These are phyloP conservation scores for Lumnitzera littorea DNA, from an alignment of 345 rosid species.

Conservation along the genomic window DNA sequence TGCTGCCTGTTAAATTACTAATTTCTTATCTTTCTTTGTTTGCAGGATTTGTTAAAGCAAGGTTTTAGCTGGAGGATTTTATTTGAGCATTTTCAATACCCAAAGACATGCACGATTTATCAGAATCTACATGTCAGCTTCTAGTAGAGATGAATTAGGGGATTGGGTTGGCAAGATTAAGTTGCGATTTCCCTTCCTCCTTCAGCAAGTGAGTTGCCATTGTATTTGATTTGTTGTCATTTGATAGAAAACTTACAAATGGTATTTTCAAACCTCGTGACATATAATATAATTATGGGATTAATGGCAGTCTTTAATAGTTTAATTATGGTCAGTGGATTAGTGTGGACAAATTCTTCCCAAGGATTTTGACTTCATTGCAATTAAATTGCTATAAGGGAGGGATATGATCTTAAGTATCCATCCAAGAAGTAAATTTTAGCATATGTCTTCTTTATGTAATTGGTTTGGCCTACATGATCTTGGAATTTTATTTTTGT, in stretches of 20 bases:
- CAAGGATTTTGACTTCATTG: too few species aligned
- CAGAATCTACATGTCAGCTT: conserved; percentile 41
- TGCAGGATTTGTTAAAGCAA: too few species aligned
- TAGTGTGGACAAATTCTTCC: too few species aligned
- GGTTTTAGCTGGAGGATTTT: too few species aligned
- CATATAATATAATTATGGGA: background rate
- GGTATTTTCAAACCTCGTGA: conserved; percentile 24
- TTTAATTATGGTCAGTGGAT: too few species aligned
- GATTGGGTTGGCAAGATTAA: conserved; percentile 64
- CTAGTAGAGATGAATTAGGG: conserved; percentile 34
- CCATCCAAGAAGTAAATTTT: too few species aligned
- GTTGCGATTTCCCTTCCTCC: conserved; percentile 48
- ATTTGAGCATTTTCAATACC: conserved; percentile 41
- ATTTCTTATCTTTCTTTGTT: conserved; percentile 7
- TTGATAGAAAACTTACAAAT: background rate
- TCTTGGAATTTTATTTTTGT: too few species aligned
- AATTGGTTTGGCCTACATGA: too few species aligned
- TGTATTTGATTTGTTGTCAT: background rate
- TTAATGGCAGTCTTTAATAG: too few species aligned
- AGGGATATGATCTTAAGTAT: too few species aligned
- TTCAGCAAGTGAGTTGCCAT: conserved; percentile 29
- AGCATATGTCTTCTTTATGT: too few species aligned
- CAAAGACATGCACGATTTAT: conserved; percentile 32
- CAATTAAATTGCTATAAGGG: too few species aligned
- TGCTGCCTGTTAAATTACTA: background rate